Conservation (phyloP, 2,329 filamentous ascomycete species). For the Pseudogymnoascus destructans region DNA sequence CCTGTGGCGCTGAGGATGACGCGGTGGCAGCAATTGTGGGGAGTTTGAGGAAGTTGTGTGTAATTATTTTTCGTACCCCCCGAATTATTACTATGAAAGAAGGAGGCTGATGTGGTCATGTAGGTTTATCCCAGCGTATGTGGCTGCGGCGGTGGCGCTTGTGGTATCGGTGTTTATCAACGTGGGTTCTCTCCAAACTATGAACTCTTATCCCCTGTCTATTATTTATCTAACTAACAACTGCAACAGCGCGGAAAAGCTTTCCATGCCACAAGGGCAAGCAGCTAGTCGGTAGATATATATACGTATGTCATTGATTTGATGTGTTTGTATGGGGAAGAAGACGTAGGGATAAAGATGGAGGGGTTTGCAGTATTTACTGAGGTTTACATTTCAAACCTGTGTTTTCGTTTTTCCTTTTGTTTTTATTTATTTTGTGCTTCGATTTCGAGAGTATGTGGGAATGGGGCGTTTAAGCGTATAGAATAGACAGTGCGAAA, state of each 20-base stretch:
- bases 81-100: too few species aligned
- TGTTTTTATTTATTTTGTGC: background rate
- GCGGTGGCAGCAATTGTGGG: background rate
- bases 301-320: background rate
- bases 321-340: background rate
- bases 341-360: background rate
- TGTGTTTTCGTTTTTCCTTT: background rate
- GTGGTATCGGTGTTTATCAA: slow-evolving; percentile 2
- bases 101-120: background rate
- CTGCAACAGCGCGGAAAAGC: background rate
- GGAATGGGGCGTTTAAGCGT: too few species aligned
- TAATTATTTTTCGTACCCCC: too few species aligned
- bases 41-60: background rate
- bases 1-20: background rate
- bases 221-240: background rate
- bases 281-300: background rate
- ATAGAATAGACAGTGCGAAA: too few species aligned
- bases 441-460: too few species aligned
- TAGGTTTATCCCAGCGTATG: slow-evolving; percentile 7
- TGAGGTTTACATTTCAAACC: background rate
- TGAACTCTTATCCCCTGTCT: background rate
- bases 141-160: background rate
- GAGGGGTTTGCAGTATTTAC: background rate
- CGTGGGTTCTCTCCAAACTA: background rate
- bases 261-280: background rate